These are phyloP conservation scores for Microsporum ferrugineum DNA, from an alignment of 2,329 filamentous ascomycete genomes.

Conservation along the genomic window DNA sequence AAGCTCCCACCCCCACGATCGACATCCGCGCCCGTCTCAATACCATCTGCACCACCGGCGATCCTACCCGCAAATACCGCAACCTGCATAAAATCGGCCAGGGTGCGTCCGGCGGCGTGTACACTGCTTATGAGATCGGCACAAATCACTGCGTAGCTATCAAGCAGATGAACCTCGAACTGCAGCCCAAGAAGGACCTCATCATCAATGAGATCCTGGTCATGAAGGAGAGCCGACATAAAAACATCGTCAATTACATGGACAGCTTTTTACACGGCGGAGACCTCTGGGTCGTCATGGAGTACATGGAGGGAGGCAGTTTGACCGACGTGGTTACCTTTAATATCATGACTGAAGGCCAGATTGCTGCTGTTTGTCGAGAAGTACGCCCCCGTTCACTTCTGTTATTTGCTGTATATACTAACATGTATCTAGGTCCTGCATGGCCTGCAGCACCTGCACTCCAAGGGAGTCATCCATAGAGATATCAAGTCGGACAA, in stretches of 20 bases:
- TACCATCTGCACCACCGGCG: slow-evolving; percentile 79
- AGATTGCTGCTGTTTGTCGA: slow-evolving; percentile 89
- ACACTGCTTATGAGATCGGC: slow-evolving; percentile 73
- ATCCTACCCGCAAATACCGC: slow-evolving; percentile 78
- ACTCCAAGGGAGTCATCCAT: slow-evolving; percentile 96
- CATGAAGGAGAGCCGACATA: slow-evolving; percentile 97
- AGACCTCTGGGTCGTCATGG: slow-evolving; percentile 98
- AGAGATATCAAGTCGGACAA: slow-evolving; percentile 99
- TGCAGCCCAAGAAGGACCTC: slow-evolving; percentile 96
- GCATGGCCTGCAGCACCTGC: slow-evolving; percentile 82
- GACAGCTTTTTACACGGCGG: slow-evolving; percentile 85
- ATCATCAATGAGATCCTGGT: slow-evolving; percentile 99
- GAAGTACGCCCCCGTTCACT: slow-evolving; percentile 45
- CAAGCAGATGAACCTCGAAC: slow-evolving; percentile 98
- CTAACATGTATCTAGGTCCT: slow-evolving; percentile 47
- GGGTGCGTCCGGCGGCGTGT: slow-evolving; percentile 92
- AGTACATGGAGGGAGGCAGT: slow-evolving; percentile 98
- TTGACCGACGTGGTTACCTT: slow-evolving; percentile 97
- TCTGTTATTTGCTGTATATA: slow-evolving; percentile 13
- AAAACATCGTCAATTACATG: slow-evolving; percentile 98
- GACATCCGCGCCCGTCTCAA: slow-evolving; percentile 77
- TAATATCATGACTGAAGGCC: slow-evolving; percentile 97
- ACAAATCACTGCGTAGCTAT: slow-evolving; percentile 87
- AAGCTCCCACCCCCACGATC: slow-evolving; percentile 64
- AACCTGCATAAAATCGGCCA: slow-evolving; percentile 92